Conservation (phyloP, 805 yeast species). For the Starmerella potacharoeniae region DNA sequence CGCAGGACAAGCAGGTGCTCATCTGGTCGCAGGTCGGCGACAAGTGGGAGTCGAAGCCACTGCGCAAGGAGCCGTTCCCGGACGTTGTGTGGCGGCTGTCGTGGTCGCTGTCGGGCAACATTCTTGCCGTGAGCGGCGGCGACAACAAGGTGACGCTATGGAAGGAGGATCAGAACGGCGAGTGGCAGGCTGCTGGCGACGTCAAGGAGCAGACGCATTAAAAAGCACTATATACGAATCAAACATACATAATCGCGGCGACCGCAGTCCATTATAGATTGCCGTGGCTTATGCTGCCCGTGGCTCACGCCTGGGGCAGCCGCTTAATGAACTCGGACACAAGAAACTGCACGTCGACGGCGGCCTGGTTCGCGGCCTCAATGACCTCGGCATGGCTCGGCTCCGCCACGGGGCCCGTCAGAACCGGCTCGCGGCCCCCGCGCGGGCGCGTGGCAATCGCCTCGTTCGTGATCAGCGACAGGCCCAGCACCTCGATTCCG, state of each 20-base stretch:
- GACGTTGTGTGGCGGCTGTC: slow-evolving; percentile 98
- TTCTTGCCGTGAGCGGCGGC: slow-evolving; percentile 90
- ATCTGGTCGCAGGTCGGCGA: slow-evolving; percentile 78
- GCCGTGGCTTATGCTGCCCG: no score
- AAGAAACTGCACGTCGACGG: slow-evolving; percentile 63
- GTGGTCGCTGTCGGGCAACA: slow-evolving; percentile 94
- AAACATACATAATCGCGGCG: background rate
- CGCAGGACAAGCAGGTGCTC: slow-evolving; percentile 89
- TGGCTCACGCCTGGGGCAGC: background rate
- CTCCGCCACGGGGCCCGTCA: slow-evolving; percentile 47
- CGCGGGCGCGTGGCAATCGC: slow-evolving; percentile 49
- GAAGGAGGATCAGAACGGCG: slow-evolving; percentile 87
- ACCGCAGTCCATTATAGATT: no score
- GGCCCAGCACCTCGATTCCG: slow-evolving; percentile 70
- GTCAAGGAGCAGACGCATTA: slow-evolving; percentile 53
- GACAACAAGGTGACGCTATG: slow-evolving; percentile 92
- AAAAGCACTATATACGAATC: background rate
- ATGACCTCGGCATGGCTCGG: slow-evolving; percentile 84
- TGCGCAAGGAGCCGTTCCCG: slow-evolving; percentile 74
- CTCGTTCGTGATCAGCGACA: slow-evolving; percentile 76
- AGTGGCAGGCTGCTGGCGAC: slow-evolving; percentile 97
- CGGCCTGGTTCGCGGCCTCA: slow-evolving; percentile 68
- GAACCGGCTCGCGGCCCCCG: slow-evolving; percentile 19
- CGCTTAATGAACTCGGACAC: slow-evolving; percentile 30
- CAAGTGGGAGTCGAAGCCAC: slow-evolving; percentile 69